Conservation (phyloP, 2,329 filamentous ascomycete genomes). For the Pseudogymnoascus sp. region DNA sequence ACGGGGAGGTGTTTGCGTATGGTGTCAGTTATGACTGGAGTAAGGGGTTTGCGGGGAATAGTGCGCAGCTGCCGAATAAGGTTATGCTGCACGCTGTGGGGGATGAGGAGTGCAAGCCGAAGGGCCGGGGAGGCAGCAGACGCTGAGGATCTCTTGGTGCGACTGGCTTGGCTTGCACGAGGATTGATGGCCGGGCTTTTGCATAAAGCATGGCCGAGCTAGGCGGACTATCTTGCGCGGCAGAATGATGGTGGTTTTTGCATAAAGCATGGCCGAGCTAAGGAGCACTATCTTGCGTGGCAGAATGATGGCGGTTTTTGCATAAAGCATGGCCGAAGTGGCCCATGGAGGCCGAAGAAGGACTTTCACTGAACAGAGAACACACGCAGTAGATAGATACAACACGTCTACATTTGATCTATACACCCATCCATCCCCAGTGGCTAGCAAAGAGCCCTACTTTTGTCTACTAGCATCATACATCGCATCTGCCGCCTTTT, state of each 20-base stretch:
- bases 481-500: neutral
- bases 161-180: neutral
- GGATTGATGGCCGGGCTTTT: neutral
- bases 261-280: neutral
- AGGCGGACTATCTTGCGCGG: neutral
- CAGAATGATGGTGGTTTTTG: neutral
- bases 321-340: neutral
- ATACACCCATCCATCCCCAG: neutral
- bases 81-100: slow-evolving; percentile 75
- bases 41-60: slow-evolving; percentile 90
- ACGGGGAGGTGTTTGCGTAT: slow-evolving; percentile 80
- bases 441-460: neutral
- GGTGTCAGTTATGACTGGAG: slow-evolving; percentile 97
- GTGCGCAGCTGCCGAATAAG: slow-evolving; percentile 63
- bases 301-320: neutral
- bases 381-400: neutral
- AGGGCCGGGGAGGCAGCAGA: slow-evolving; percentile 14
- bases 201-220: neutral
- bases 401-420: neutral
- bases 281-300: neutral
- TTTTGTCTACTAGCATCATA: slow-evolving; percentile 6
- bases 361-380: neutral
- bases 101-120: slow-evolving; percentile 53
- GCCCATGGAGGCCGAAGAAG: neutral
- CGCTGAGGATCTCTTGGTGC: neutral